Base-by-base conservation (phyloP, 768 basidiomycete species). In the Lactarius tabidus region DNA sequence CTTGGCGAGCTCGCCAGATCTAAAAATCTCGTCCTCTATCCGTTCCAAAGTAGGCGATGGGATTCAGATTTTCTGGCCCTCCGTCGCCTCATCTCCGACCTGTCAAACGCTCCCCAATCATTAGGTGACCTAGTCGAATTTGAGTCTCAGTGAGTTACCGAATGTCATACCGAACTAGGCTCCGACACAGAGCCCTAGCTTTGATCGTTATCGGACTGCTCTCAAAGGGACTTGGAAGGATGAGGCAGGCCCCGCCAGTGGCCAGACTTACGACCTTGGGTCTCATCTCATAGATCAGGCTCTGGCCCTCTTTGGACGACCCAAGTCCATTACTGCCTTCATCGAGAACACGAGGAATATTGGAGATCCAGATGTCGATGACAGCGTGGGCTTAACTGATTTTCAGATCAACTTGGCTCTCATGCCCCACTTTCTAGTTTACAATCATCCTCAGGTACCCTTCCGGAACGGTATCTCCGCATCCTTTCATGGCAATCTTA, bases 181-280 rank as follows among this genome's bases (percentile, higher is more conserved):
- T 60, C 38, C 56, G 9, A 17, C 36, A 39, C 38, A 38, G 54
- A 35, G 14, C 53, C 39, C 2, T 60, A 90, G 90, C 72, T 89
- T 85, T 72, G 91, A 92, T 73, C 86, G 92, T 48, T 92, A 84
- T 77, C 84, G 89, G 38, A 79, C 80, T 29, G 79, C 76, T 1
- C 73, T 87, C 36, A 88, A 88, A 70, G 84, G 86, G 15, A 84
- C 85, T 0, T 96, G 93, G 93, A 94, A 93, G 74, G 91, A 93
- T 65, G 74, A 81, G 35, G 78, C 84, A 1, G 77, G 79, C 0
- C 84, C 86, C 26, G 85, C 82, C 23, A 81, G 81, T 54, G 90
- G 91, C 5, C 79, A 83, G 31, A 84, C 86, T 2, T 95, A 86
- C 73, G 91, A 95, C 73, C 80, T 95, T 26, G 92, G 90, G 6